Conservation (phyloP, 495 filamentous ascomycete genomes). For the Physcia stellaris region DNA sequence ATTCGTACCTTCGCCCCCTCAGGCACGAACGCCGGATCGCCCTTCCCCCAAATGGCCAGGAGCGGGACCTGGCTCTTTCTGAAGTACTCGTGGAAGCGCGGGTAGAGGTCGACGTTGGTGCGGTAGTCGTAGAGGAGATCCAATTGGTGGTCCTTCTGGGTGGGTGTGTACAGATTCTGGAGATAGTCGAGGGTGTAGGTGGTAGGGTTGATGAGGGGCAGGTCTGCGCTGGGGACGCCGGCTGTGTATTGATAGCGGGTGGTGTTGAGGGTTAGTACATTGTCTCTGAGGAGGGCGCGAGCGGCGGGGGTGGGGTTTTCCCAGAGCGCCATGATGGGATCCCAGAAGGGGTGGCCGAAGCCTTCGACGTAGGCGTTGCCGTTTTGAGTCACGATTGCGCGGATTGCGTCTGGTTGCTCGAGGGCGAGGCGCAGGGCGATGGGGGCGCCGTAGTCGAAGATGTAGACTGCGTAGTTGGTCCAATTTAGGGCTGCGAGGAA, state of each 20-base stretch:
- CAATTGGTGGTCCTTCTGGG: slow-evolving; percentile 42
- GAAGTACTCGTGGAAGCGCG: slow-evolving; percentile 46
- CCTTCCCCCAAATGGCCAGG: slow-evolving; percentile 49
- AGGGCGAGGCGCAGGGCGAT: slow-evolving; percentile 41
- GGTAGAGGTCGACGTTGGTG: slow-evolving; percentile 40
- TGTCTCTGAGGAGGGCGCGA: slow-evolving; percentile 23
- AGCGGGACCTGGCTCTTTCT: slow-evolving; percentile 37
- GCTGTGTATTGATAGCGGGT: slow-evolving; percentile 42
- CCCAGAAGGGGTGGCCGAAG: slow-evolving; percentile 41
- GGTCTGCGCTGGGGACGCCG: slow-evolving; percentile 24
- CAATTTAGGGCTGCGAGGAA: slow-evolving; percentile 35
- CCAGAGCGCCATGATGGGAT: slow-evolving; percentile 35
- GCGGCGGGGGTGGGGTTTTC: slow-evolving; percentile 19
- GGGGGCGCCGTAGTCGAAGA: slow-evolving; percentile 57
- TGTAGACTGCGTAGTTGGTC: slow-evolving; percentile 38
- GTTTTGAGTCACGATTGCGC: slow-evolving; percentile 45
- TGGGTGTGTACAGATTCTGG: slow-evolving; percentile 33
- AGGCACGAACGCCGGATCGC: slow-evolving; percentile 42
- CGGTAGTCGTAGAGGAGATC: slow-evolving; percentile 45
- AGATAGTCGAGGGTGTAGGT: slow-evolving; percentile 36
- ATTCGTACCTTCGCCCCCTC: slow-evolving; percentile 47
- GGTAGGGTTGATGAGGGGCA: slow-evolving; percentile 32
- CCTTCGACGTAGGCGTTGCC: slow-evolving; percentile 53
- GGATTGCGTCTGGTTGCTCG: slow-evolving; percentile 28
- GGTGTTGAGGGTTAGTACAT: slow-evolving; percentile 29